Conservation (phyloP, 495 filamentous ascomycete species). For the Penicillium crystallinum region DNA sequence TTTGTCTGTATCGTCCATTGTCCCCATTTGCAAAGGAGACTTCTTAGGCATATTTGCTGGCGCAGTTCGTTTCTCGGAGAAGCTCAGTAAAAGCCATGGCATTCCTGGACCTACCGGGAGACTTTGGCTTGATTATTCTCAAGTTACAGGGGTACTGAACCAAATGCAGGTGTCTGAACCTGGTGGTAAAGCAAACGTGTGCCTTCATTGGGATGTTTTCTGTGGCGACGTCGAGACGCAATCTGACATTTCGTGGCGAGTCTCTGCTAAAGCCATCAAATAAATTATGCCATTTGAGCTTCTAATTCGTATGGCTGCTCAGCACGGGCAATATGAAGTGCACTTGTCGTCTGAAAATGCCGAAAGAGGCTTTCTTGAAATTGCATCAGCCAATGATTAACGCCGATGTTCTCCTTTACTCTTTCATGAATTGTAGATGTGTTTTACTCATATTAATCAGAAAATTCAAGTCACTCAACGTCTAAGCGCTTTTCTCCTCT, state of each 20-base stretch:
- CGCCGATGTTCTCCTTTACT: too few relatives aligned
- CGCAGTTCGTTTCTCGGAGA: conserved; percentile 17
- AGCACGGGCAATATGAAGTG: conserved; percentile 19
- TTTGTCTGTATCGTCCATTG: conserved; percentile 10
- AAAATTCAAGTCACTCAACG: too few relatives aligned
- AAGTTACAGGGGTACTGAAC: conserved; percentile 21
- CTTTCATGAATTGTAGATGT: too few relatives aligned
- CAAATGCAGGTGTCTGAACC: conserved; percentile 18
- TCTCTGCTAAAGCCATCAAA: conserved; percentile 16
- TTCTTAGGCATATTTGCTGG: conserved; percentile 19
- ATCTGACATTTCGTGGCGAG: conserved; percentile 12
- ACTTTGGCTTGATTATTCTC: conserved; percentile 25
- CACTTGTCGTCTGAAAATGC: conserved; percentile 10
- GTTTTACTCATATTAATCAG: too few relatives aligned
- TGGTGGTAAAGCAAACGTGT: conserved; percentile 14
- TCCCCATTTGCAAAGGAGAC: conserved; percentile 13
- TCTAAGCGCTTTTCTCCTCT: too few relatives aligned
- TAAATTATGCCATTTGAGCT: conserved; percentile 17
- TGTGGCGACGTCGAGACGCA: conserved; percentile 8
- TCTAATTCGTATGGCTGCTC: conserved; percentile 12
- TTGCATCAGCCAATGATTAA: background rate
- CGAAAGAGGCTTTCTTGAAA: conserved; percentile 13
- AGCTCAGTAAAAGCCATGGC: conserved; percentile 4
- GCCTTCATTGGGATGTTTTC: conserved; percentile 14
- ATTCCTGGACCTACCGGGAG: conserved; percentile 13